Evolutionary conservation across 1,139 yeast species (phyloP).

Genomic region (Nematodospora anomalae): DNA sequence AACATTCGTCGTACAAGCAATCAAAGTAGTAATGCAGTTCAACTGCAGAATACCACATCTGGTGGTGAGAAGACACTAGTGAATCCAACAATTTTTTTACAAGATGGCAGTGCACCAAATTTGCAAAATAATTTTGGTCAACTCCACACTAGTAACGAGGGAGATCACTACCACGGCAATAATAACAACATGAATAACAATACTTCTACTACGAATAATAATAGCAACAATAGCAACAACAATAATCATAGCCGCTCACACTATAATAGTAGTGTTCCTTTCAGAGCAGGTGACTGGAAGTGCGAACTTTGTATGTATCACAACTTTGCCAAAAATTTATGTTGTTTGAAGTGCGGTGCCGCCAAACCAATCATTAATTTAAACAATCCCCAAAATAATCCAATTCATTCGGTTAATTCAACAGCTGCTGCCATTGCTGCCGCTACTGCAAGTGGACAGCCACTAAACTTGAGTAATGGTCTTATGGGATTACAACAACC

Average conservation of each 20-base stretch:
- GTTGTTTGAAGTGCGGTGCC: constrained; percentile 86
- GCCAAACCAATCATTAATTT: constrained; percentile 56
- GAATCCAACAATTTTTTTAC: constrained; percentile 2
- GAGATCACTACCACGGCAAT: constrained; percentile 5
- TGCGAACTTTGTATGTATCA: constrained; percentile 87
- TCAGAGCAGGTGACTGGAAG: constrained; percentile 97
- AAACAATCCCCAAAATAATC: constrained; percentile 19
- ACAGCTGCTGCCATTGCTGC: constrained; percentile 54
- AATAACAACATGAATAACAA: constrained; percentile 8
- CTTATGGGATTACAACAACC: constrained; percentile 32
- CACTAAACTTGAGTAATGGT: constrained; percentile 35
- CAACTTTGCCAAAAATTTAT: constrained; percentile 88
- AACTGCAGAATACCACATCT: background rate
- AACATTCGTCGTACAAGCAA: constrained; percentile 5
- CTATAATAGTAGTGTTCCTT: constrained; percentile 56
- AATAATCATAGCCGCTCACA: constrained; percentile 13
- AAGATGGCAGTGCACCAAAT: background rate
- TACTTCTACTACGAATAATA: constrained; percentile 3
- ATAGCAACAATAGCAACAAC: constrained; percentile 4
- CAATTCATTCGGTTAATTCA: constrained; percentile 40
- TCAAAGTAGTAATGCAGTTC: background rate
- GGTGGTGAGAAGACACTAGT: background rate
- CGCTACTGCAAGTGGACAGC: constrained; percentile 55
- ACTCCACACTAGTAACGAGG: background rate
- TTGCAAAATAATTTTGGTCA: constrained; percentile 1